Evolutionary conservation across 148 eudicot species (phyloP).

Genomic region (Vaccinium macrocarpon): DNA sequence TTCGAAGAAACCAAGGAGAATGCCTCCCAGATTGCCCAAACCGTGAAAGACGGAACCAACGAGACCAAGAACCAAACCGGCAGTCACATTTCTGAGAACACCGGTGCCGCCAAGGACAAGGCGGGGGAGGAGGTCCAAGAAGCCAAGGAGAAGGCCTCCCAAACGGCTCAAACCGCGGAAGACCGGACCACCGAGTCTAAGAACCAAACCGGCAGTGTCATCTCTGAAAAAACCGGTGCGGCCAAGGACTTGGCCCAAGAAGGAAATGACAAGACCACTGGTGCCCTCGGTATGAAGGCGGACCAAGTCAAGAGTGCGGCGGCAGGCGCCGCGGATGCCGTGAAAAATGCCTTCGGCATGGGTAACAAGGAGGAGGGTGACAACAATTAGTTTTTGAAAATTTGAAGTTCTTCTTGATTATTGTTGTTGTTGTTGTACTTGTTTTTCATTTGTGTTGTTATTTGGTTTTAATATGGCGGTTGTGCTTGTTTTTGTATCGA

Average conservation of each 20-base stretch:
- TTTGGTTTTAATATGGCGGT: background rate
- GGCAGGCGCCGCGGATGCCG: slow-evolving; percentile 36
- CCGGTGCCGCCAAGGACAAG: slow-evolving; percentile 12
- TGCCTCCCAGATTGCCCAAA: background rate
- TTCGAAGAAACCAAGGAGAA: slow-evolving; percentile 42
- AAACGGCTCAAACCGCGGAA: slow-evolving; percentile 10
- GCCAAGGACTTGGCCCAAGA: slow-evolving; percentile 52
- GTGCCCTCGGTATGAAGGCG: slow-evolving; percentile 44
- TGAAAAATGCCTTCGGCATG: slow-evolving; percentile 56
- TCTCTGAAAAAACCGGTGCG: background rate
- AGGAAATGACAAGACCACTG: slow-evolving; percentile 59
- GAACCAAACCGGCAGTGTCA: no score
- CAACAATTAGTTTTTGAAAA: background rate
- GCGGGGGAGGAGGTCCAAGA: slow-evolving; percentile 15
- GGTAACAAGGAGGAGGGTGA: background rate
- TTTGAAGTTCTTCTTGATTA: background rate
- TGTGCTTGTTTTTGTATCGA: background rate
- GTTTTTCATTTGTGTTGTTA: background rate
- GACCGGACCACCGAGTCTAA: background rate
- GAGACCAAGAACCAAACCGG: slow-evolving; percentile 7
- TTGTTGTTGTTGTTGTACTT: background rate
- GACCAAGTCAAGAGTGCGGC: slow-evolving; percentile 33
- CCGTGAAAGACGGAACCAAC: background rate
- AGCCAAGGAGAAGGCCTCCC: slow-evolving; percentile 23
- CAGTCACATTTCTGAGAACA: background rate